Conservation (phyloP, 2,329 filamentous ascomycete genomes). For the Beauveria bassiana region DNA sequence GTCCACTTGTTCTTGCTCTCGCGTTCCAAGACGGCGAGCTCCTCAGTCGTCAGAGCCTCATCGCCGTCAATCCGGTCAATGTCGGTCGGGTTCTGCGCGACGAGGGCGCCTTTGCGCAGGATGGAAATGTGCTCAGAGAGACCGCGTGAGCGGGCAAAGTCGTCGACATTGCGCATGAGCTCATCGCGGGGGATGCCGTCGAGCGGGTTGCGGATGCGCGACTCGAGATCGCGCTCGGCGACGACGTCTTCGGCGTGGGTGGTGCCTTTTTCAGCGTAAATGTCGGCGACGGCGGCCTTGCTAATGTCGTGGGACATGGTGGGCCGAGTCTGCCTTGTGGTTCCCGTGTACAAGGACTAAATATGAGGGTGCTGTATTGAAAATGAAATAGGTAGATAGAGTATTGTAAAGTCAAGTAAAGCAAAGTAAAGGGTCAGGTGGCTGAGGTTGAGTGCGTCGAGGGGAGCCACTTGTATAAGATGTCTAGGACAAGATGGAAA, state of each 20-base stretch:
- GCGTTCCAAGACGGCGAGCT: conserved; percentile 50
- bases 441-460: not conserved
- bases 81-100: conserved; percentile 60
- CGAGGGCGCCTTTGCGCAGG: conserved; percentile 62
- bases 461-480: not conserved
- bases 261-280: conserved; percentile 4
- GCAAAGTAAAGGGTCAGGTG: too few species aligned
- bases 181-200: conserved; percentile 42
- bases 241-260: conserved; percentile 4
- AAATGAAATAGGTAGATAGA: too few species aligned
- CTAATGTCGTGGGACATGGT: conserved; percentile 6
- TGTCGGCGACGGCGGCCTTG: conserved; percentile 1
- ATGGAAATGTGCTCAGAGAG: conserved; percentile 50
- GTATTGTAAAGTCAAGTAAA: too few species aligned
- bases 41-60: conserved; percentile 49
- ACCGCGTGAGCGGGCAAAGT: conserved; percentile 53
- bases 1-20: conserved; percentile 63
- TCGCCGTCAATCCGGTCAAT: conserved; percentile 50
- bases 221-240: not conserved
- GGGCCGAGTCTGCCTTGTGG: not conserved
- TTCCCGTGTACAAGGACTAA: too few species aligned
- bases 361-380: too few species aligned
- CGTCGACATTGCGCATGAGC: conserved; percentile 48
- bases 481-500: not conserved
- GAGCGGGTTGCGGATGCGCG: conserved; percentile 28